Base-by-base conservation (phyloP, 2,329 filamentous ascomycete species). In the Colletotrichum noveboracense region DNA sequence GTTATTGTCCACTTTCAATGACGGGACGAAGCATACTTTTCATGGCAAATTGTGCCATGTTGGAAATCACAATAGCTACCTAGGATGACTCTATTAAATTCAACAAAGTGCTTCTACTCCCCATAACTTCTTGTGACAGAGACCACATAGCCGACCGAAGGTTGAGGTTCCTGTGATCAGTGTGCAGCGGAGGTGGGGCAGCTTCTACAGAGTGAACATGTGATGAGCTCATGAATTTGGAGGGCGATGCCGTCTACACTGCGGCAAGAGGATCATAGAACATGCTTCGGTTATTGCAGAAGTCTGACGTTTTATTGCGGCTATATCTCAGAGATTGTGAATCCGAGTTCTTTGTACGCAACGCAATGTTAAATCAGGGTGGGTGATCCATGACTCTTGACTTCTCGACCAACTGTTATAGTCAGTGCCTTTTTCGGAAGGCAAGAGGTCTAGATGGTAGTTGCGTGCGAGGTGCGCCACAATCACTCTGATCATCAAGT, bases 401-500 rank as follows among this genome's bases (percentile, higher is more conserved):
- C 13, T 34, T 21, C 65, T 30, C 5, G 24, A 18, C 65, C 43
- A 56, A 32, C 2, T n/a, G 10, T 16, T 16, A 26, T n/a, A 26
- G 26, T 30, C 38, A 5, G 26, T 8, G 14, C 18, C 8, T 4
- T 66, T 48, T n/a, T 55, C 43, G 7, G 38, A 24, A 6, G 26
- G 13, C 65, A 66, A 14, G 24, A 55, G 28, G 13, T 34, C 43
- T 7, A 66, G n/a, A 6, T 66, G 16, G 14, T 66, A 66, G 65
- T 55, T 32, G 26, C 28, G 65, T 5, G 34, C 43, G 13, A 66
- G 43, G 34, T 66, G 43, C 5, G 65, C 28, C 28, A 66, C 43
- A 14, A 30, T 55, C 18, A 32, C 56, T 43, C 65, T 55, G 61
- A 86, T 79, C 2, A 86, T 79, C 30, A 83, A n/a, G 66, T 88